These are phyloP conservation scores for Cercospora brassicicola DNA, from an alignment of 2,329 filamentous ascomycete species.

Conservation along the genomic window DNA sequence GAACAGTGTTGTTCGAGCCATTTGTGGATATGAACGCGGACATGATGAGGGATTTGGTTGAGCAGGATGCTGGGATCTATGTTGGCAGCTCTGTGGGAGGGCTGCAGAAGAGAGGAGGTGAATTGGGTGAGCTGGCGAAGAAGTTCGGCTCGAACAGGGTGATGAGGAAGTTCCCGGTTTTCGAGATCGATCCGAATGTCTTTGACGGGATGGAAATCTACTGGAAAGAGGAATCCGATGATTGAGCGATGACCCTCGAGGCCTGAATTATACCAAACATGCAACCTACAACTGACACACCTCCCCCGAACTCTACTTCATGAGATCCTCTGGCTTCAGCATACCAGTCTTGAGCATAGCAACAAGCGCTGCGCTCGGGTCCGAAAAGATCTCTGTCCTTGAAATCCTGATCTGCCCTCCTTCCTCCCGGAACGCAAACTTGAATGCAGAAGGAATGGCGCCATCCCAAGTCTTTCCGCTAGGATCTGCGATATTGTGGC, in stretches of 20 bases:
- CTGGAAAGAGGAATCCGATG: slow-evolving; percentile 30
- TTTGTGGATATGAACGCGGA: slow-evolving; percentile 31
- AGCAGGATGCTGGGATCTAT: slow-evolving; percentile 24
- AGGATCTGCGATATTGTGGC: slow-evolving; percentile 20
- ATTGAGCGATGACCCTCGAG: neutral
- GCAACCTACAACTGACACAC: neutral
- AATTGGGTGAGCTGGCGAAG: slow-evolving; percentile 18
- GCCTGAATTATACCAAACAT: neutral
- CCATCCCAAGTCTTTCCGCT: slow-evolving; percentile 34
- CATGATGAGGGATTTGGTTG: slow-evolving; percentile 22
- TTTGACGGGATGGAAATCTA: slow-evolving; percentile 33
- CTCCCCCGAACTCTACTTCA: neutral
- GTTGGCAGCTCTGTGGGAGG: slow-evolving; percentile 30
- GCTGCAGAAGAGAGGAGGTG: slow-evolving; percentile 12
- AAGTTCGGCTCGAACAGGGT: slow-evolving; percentile 17
- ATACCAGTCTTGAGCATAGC: slow-evolving; percentile 28
- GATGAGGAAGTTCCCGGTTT: slow-evolving; percentile 29
- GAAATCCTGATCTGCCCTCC: slow-evolving; percentile 17
- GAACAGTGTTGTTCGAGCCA: slow-evolving; percentile 31
- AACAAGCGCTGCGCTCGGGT: slow-evolving; percentile 27
- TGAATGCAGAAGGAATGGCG: slow-evolving; percentile 27
- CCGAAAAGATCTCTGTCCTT: slow-evolving; percentile 24
- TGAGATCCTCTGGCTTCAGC: slow-evolving; percentile 29
- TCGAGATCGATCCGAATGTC: slow-evolving; percentile 35
- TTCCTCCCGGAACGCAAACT: slow-evolving; percentile 31